Percentiles rank a stretch among this genome's conserved stretches.
These are phyloP conservation scores for Aureobasidium sp. DNA, from an alignment of 2,329 filamentous ascomycete species.

Conservation along the genomic window DNA sequence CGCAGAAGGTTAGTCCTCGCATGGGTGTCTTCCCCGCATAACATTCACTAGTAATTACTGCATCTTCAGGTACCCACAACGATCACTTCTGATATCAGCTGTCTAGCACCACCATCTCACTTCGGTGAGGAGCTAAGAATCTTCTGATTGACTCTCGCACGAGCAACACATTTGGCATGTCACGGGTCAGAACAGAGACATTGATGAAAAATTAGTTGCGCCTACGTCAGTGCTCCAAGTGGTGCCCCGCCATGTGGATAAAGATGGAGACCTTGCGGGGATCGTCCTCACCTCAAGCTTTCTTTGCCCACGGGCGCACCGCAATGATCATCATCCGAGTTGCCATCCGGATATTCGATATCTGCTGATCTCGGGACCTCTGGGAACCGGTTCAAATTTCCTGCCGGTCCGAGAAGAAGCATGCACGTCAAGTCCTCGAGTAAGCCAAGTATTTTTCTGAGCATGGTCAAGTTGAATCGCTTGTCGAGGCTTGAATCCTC, in stretches of 20 bases:
- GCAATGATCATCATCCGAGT: neutral
- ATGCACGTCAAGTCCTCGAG: too few species aligned
- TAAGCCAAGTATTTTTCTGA: neutral
- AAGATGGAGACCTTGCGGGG: neutral
- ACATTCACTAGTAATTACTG: neutral
- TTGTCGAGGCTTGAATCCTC: too few species aligned
- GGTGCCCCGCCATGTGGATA: slow-evolving; percentile 7
- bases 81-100: too few species aligned
- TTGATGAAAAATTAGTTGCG: neutral
- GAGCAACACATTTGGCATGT: too few species aligned
- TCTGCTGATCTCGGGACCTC: neutral
- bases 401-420: neutral
- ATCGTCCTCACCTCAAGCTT: neutral
- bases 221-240: neutral
- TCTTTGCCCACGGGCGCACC: neutral
- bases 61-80: neutral
- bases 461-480: too few species aligned
- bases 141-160: too few species aligned
- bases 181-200: neutral
- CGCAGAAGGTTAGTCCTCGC: neutral
- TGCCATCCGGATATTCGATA: neutral
- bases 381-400: neutral
- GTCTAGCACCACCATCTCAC: too few species aligned
- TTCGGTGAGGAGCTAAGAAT: too few species aligned
- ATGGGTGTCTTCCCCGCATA: neutral